Base-by-base conservation (phyloP, 2,329 filamentous ascomycete species). In the Monosporascus sp. region DNA sequence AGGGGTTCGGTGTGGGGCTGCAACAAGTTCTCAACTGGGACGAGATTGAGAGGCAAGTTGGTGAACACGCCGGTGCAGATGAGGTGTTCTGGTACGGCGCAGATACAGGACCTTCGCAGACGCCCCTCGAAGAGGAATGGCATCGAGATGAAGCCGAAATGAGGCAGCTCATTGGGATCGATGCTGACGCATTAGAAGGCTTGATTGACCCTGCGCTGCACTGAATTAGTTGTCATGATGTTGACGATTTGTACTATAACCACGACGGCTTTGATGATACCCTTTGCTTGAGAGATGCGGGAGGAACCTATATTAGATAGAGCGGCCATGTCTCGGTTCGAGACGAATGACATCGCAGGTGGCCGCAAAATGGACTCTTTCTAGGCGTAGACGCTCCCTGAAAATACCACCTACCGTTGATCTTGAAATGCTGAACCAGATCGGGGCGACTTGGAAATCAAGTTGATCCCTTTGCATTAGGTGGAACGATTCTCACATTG, bases 101-200 rank as follows among this genome's bases (percentile, higher is more conserved):
- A 5, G 61, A 65, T 18, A 64, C 70, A 18, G 52, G 38, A 6
- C 37, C 43, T 14, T 45, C 53, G 60, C 62, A 68, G 14, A 67
- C 68, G 40, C 58, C 59, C 22, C 56, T 62, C n/a, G 68, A 68
- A 22, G 69, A 72, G 37, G 72, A 74, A 20, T 78, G 75, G 76
- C 67, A 68, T 9, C 67, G 72, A 44, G 74, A 77, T 24, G 74
- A 77, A 51, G 68, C 68, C 7, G 74, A 74, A 53, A 74, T 78
- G 56, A 65, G 74, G 41, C 67, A 71, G 17, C 62, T 78, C 14
- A 63, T 65, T 28, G 61, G 54, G 24, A 44, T 55, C 20, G 49
- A 54, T 49, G 11, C 3, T 5, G 60, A 62, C 4, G 18, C 38
- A 8, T 53, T 65, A 17, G 57, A 57, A 28, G 60, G 56, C 31